A percentile compares a stretch with the other conserved stretches of the same genome.
These are phyloP conservation scores for Begonia fuchsioides DNA, from an alignment of 306 rosid species.

Conservation along the genomic window DNA sequence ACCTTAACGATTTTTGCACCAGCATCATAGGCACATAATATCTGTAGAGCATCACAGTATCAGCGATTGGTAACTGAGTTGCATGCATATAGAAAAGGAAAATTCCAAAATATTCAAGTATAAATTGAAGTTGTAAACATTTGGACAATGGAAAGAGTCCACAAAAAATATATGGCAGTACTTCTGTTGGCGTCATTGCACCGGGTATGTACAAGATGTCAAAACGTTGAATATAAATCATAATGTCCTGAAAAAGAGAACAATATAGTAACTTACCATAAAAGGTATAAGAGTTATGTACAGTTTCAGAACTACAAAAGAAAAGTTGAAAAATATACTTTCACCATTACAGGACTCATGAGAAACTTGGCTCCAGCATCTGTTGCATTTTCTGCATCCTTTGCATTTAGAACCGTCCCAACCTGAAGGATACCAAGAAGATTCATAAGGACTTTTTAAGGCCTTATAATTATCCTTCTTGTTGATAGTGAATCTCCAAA, in stretches of 20 bases:
- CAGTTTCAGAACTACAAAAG: neutral
- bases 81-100: neutral
- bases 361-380: constrained; percentile 80
- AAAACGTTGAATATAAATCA: constrained; percentile 24
- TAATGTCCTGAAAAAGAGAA: constrained; percentile 34
- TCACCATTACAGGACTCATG: constrained; percentile 79
- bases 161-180: constrained; percentile 10
- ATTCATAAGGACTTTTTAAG: too few species aligned
- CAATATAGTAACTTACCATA: too few species aligned
- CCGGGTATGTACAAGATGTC: constrained; percentile 80
- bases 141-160: neutral
- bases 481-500: constrained; percentile 13
- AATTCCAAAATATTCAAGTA: neutral
- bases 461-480: too few species aligned
- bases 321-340: constrained; percentile 15
- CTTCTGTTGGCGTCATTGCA: constrained; percentile 93
- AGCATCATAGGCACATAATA: constrained; percentile 45
- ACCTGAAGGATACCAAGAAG: constrained; percentile 29
- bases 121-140: neutral
- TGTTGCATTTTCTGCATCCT: constrained; percentile 65
- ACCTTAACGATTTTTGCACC: constrained; percentile 87
- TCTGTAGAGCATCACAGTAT: constrained; percentile 27
- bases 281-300: neutral
- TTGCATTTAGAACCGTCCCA: constrained; percentile 68
- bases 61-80: neutral